Percentiles rank a stretch among this genome's conserved stretches.
phyloP scores from a whole-genome alignment of 2,329 filamentous ascomycete genomes.

The Aspergillus nomiae region DNA sequence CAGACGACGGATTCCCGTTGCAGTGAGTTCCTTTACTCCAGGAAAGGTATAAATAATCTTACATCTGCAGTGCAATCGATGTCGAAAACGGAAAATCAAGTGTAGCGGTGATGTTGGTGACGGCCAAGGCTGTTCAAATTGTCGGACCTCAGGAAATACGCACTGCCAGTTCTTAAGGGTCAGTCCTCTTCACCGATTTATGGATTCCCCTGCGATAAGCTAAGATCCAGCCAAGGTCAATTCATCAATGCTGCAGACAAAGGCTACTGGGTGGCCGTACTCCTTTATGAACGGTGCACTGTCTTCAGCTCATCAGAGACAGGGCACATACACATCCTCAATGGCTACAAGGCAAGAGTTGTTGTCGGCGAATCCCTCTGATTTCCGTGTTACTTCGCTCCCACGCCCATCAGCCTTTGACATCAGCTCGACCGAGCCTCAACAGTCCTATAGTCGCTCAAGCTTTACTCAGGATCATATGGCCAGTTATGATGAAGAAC shows the following conservation, averaged over 20 bases:
- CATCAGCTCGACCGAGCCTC: constrained; percentile 21
- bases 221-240: constrained; percentile 34
- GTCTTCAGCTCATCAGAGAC: constrained; percentile 20
- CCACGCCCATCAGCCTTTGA: constrained; percentile 30
- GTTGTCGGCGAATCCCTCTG: constrained; percentile 20
- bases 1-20: constrained; percentile 57
- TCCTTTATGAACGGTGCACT: constrained; percentile 21
- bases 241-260: constrained; percentile 31
- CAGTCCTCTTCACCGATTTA: constrained; percentile 15
- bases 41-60: constrained; percentile 7
- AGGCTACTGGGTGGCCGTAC: constrained; percentile 32
- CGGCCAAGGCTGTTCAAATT: constrained; percentile 79
- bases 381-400: constrained; percentile 21
- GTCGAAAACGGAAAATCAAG: constrained; percentile 90
- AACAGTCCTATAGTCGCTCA: constrained; percentile 25
- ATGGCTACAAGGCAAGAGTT: constrained; percentile 14
- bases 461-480: constrained; percentile 24
- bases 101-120: constrained; percentile 84
- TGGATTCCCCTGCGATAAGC: background rate
- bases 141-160: constrained; percentile 67
- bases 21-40: constrained; percentile 40
- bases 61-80: constrained; percentile 72
- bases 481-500: constrained; percentile 38
- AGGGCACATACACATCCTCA: constrained; percentile 23
- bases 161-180: constrained; percentile 81